Evolutionary conservation across 2,329 filamentous ascomycete genomes (phyloP), one percentile per base, ranked within the genome.

Genomic region (Colletotrichum costaricense): DNA sequence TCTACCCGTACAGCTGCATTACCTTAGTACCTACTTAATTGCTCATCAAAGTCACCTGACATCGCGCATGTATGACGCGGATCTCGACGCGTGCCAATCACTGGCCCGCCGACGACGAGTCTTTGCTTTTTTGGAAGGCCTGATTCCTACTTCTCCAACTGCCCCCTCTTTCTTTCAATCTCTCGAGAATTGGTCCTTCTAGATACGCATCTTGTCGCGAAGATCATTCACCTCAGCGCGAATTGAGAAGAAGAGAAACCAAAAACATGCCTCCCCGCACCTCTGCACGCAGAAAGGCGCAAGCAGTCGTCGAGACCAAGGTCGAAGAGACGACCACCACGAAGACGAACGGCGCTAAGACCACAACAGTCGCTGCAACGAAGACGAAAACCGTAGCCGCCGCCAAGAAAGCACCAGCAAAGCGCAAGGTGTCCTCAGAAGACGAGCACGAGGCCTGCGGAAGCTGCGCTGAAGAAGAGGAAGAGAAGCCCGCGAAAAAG

Each of bases 401-500:
- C 24, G 19, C 73, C 11, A 76, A 77, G 49, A 73, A 75, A 49
- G 58, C 69, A 6, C 75, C 73, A 11, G 74, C 72, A 22, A 84
- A 83, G 73, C 76, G 81, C 66, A 82, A 85, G 72, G 79, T 76
- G 26, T 77, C 79, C 35, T 72, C 76, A 7, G 77, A 79, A 5
- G 74, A 77, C 49, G 69, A 75, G 73, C 63, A 79, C 73, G 76
- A 78, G n/a, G 72, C 76, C 60, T 77, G 76, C 64, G 77, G 74
- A 16, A 75, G 73, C 30, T 74, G 76, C 24, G 65, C 72, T 49
- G 76, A 78, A 42, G 66, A 76, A 4, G 66, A 76, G 28, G 74
- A 76, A 26, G 67, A 75, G 74, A 80, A 80, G 71, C 66, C 78
- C 4, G 69, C 77, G 28, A 88, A 88, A 80, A 89, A 88, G 78